Evolutionary conservation across 2,329 filamentous ascomycete genomes (phyloP).

Genomic region (Albophoma yamanashiensis): DNA sequence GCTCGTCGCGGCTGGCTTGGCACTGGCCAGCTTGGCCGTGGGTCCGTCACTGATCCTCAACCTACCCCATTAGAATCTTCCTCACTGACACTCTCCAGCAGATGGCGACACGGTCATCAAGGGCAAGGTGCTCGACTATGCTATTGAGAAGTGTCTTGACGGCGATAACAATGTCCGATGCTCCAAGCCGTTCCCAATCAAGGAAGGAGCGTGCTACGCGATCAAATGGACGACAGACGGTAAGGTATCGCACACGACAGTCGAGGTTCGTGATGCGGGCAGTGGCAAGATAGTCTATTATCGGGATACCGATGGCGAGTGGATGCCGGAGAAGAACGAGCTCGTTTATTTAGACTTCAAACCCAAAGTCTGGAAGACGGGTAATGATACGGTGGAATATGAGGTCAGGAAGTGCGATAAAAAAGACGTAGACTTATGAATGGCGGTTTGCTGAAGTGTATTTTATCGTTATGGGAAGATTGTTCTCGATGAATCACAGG

Average conservation of each 20-base stretch:
- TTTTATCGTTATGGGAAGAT: neutral
- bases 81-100: neutral
- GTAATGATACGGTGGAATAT: constrained; percentile 33
- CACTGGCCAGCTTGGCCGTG: constrained; percentile 4
- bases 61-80: neutral
- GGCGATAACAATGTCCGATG: constrained; percentile 25
- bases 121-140: constrained; percentile 29
- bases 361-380: constrained; percentile 30
- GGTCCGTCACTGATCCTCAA: constrained; percentile 1
- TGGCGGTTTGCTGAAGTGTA: neutral
- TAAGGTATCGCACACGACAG: constrained; percentile 27
- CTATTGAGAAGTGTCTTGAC: constrained; percentile 29
- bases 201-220: constrained; percentile 26
- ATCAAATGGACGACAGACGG: constrained; percentile 27
- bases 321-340: constrained; percentile 32
- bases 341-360: constrained; percentile 35
- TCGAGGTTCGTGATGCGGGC: constrained; percentile 23
- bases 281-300: constrained; percentile 31
- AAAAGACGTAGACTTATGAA: neutral
- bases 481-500: too few relatives aligned
- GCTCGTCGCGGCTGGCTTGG: constrained; percentile 7
- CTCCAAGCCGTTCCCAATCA: constrained; percentile 27
- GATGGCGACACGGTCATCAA: constrained; percentile 11
- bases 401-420: constrained; percentile 15
- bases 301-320: constrained; percentile 32